Evolutionary conservation across 1,284 basidiomycete genomes (phyloP), one percentile per base, ranked within the genome.

Genomic region (Ustilago xerochloae): DNA sequence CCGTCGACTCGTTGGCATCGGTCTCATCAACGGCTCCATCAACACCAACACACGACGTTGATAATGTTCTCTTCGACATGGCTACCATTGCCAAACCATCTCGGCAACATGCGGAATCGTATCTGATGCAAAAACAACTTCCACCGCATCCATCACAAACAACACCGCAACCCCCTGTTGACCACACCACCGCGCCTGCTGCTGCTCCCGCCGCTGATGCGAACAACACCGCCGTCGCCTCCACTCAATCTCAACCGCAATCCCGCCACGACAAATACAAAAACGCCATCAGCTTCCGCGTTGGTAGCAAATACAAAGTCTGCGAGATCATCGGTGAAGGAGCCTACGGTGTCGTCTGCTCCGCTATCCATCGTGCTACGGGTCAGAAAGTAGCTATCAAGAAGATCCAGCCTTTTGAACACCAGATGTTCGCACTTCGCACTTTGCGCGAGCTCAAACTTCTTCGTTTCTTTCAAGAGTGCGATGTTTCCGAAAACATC

Each of bases 341-440:
- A 10, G 86, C 86, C 22, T 86, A 86, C 63, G 86, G 86, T 28
- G 83, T 86, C 6, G 86, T 86, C 24, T 85, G 85, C 72, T 81
- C 81, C 9, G 85, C 85, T 16, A 76, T 85, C 28, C 84, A 86
- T 61, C 77, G 82, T 4, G 75, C 82, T 18, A 80, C 84, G 0
- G 84, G 84, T 6, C 75, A 80, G 36, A 85, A 77, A 79, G 86
- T 87, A 10, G 86, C 86, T 26, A 86, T 87, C 80, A 87, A 87
- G 69, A 79, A 75, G 75, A 79, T 80, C 43, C 75, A 79, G 58
- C 82, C 82, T 2, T 84, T 84, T 56, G 82, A 84, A 32, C 82
- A 84, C 63, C 78, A 79, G 63, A 84, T 84, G 82, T 84, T 84
- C 50, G 77, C 76, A n/a, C 65, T 84, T 29, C 79, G 82, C 4